Evolutionary conservation across 2,329 filamentous ascomycete genomes (phyloP).

Genomic region (Pseudogymnoascus sp.): DNA sequence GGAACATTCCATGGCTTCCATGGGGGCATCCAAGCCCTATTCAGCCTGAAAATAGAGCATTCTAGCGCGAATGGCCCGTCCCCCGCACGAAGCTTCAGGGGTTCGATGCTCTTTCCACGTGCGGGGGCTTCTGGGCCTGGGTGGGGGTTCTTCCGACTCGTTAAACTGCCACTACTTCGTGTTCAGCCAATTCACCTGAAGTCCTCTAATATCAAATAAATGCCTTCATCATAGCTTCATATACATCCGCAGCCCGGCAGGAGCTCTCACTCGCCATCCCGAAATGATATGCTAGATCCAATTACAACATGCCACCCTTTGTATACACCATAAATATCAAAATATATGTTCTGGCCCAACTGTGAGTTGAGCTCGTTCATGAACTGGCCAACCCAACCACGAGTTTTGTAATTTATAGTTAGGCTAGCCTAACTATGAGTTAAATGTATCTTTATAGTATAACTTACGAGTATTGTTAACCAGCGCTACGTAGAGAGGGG

Average conservation of each 20-base stretch:
- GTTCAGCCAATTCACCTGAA: not conserved
- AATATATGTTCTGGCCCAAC: not conserved
- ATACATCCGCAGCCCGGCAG: not conserved
- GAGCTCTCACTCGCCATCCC: not conserved
- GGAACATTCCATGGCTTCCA: conserved; percentile 7
- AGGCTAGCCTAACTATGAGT: no score
- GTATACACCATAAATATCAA: not conserved
- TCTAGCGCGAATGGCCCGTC: not conserved
- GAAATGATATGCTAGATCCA: not conserved
- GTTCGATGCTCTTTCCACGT: not conserved
- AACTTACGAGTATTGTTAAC: no score
- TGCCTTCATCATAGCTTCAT: not conserved
- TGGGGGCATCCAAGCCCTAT: not conserved
- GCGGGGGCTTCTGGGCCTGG: not conserved
- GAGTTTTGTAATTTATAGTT: no score
- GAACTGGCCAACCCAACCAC: no score
- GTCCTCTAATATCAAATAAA: not conserved
- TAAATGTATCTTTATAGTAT: no score
- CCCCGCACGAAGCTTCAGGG: not conserved
- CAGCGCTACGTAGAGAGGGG: no score
- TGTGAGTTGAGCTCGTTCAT: no score
- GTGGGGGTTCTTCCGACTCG: not conserved
- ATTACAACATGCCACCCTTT: not conserved
- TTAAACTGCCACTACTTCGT: not conserved
- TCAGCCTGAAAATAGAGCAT: conserved; percentile 6